phyloP scores from a whole-genome alignment of 2,329 filamentous ascomycete genomes.

The Phyllosticta ampelicida region DNA sequence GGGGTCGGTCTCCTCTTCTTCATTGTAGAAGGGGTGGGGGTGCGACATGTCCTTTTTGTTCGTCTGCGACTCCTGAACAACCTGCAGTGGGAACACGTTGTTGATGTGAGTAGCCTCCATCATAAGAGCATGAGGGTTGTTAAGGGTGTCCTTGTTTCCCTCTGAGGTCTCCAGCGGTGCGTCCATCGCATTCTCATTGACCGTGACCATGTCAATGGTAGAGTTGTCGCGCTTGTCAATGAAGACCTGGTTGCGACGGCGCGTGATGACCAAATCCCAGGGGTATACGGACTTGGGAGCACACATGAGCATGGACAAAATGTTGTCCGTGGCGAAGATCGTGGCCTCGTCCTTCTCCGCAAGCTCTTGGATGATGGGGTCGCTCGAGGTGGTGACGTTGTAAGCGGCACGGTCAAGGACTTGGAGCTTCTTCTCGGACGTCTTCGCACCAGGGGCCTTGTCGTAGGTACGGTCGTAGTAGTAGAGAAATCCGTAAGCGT shows the following conservation, averaged over 20 bases:
- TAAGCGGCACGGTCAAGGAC: slow-evolving; percentile 90
- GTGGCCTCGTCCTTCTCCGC: slow-evolving; percentile 92
- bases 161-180: slow-evolving; percentile 85
- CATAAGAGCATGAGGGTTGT: slow-evolving; percentile 84
- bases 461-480: slow-evolving; percentile 96
- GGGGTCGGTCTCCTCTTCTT: slow-evolving; percentile 83
- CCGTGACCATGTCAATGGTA: slow-evolving; percentile 90
- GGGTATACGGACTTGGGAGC: slow-evolving; percentile 92
- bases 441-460: slow-evolving; percentile 77
- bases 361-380: slow-evolving; percentile 93
- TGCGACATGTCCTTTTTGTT: slow-evolving; percentile 74
- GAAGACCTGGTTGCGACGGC: slow-evolving; percentile 94
- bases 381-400: slow-evolving; percentile 93
- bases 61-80: slow-evolving; percentile 70
- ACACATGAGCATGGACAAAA: slow-evolving; percentile 99
- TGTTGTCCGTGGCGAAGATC: slow-evolving; percentile 93
- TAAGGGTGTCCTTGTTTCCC: slow-evolving; percentile 86
- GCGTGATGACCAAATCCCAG: slow-evolving; percentile 92
- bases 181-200: slow-evolving; percentile 97
- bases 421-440: slow-evolving; percentile 74
- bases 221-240: slow-evolving; percentile 97
- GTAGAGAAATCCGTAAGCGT: slow-evolving; percentile 94
- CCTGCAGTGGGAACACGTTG: slow-evolving; percentile 97
- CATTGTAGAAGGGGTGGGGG: slow-evolving; percentile 96
- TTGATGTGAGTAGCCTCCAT: slow-evolving; percentile 99